Conservation (phyloP, 73 alveolate species). For the Tetrahymena malaccensis region DNA sequence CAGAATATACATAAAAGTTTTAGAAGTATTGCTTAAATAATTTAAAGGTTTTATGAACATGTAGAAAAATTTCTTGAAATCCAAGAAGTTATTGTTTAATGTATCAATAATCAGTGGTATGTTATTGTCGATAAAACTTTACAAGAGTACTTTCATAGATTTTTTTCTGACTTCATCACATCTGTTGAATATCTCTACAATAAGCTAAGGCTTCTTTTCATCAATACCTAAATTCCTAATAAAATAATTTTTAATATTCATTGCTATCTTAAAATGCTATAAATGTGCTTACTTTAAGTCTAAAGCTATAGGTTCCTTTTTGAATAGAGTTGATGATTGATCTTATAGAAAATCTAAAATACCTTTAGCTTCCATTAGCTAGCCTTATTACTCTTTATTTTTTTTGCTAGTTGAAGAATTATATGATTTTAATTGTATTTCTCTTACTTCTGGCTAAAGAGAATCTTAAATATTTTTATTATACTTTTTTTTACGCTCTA, state of each 20-base stretch:
- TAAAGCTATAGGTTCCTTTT: conserved; percentile 22
- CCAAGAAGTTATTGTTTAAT: conserved; percentile 24
- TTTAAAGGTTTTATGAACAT: conserved; percentile 24
- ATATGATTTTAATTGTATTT: conserved; percentile 28
- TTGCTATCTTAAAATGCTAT: neutral
- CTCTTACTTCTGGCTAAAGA: conserved; percentile 35
- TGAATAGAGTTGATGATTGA: conserved; percentile 19
- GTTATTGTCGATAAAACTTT: conserved; percentile 21
- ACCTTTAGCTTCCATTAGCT: conserved; percentile 33
- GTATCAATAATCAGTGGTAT: conserved; percentile 5
- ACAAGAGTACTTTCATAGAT: conserved; percentile 14
- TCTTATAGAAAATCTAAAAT: conserved; percentile 36
- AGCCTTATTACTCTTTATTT: conserved; percentile 34
- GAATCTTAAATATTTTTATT: conserved; percentile 16
- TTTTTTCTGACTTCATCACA: conserved; percentile 39
- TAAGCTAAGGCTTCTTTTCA: neutral
- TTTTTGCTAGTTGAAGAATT: conserved; percentile 33
- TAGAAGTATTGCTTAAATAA: conserved; percentile 17
- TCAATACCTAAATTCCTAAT: neutral
- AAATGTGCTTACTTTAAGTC: conserved; percentile 2
- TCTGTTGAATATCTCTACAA: conserved; percentile 16
- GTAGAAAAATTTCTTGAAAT: conserved; percentile 22
- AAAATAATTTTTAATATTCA: neutral
- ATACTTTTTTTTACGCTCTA: conserved; percentile 15
- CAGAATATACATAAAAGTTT: conserved; percentile 7